A percentile compares a stretch with the other conserved stretches of the same genome.
Evolutionary conservation across 257 asterid genomes (phyloP).

Genomic region (Lycium barbarum): DNA sequence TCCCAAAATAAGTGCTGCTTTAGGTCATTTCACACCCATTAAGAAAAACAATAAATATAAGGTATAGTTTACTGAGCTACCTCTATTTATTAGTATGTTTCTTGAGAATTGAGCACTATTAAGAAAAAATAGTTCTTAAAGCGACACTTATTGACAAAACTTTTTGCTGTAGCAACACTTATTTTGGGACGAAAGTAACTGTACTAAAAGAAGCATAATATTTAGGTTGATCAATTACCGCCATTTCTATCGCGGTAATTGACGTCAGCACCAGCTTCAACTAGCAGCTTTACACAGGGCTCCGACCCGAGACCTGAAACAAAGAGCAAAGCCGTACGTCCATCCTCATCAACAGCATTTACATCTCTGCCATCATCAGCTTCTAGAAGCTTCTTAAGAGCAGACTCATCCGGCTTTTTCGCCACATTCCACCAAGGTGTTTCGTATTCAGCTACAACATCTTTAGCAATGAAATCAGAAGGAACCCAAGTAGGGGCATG

Average conservation of each 20-base stretch:
- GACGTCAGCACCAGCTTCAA: slow-evolving; percentile 80
- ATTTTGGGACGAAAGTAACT: too few relatives aligned
- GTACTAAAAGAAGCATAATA: too few relatives aligned
- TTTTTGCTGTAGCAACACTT: too few relatives aligned
- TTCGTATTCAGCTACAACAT: slow-evolving; percentile 87
- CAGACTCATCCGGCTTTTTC: slow-evolving; percentile 70
- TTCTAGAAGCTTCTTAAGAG: slow-evolving; percentile 51
- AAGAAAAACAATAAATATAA: too few relatives aligned
- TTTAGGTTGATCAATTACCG: slow-evolving; percentile 48
- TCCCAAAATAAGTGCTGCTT: too few relatives aligned
- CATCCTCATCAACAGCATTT: slow-evolving; percentile 79
- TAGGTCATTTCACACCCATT: too few relatives aligned
- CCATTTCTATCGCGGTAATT: slow-evolving; percentile 64
- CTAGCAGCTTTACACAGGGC: slow-evolving; percentile 64
- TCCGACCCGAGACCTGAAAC: slow-evolving; percentile 94
- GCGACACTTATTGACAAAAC: too few relatives aligned
- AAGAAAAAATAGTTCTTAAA: too few relatives aligned
- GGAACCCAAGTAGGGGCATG: slow-evolving; percentile 98
- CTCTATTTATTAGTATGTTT: too few relatives aligned
- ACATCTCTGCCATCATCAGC: slow-evolving; percentile 69
- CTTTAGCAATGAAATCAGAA: slow-evolving; percentile 76
- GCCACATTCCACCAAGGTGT: slow-evolving; percentile 97
- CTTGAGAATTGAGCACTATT: too few relatives aligned
- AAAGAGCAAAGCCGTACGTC: slow-evolving; percentile 88
- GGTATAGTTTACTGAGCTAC: too few relatives aligned